Evolutionary conservation across 2,329 filamentous ascomycete species (phyloP).

Genomic region (Fusarium secorum): DNA sequence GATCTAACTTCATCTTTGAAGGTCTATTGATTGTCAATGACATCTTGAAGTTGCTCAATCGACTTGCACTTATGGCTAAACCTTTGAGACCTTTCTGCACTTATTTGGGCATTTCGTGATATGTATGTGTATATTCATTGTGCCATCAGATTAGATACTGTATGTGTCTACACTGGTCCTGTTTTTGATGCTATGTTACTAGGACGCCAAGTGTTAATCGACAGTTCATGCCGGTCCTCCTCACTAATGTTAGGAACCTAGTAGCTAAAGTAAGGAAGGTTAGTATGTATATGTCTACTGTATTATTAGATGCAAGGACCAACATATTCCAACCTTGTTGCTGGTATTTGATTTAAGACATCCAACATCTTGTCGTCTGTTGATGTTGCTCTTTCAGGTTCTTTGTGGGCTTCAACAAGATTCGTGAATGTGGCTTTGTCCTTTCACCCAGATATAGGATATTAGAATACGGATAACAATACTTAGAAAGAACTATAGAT

Average conservation of each 20-base stretch:
- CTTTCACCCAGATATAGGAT: neutral
- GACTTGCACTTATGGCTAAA: neutral
- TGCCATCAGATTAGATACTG: neutral
- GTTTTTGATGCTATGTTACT: neutral
- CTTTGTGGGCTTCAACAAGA: neutral
- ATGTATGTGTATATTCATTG: fast-evolving
- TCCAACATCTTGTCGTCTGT: neutral
- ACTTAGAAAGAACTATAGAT: neutral
- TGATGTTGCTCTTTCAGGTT: neutral
- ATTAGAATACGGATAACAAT: neutral
- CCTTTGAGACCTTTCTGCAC: neutral
- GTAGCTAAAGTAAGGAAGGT: neutral
- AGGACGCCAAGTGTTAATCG: neutral
- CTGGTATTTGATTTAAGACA: neutral
- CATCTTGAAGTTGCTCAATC: neutral
- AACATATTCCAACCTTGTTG: neutral
- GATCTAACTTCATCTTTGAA: neutral
- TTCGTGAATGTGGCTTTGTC: neutral
- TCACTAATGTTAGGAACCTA: neutral
- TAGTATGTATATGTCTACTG: too few species aligned
- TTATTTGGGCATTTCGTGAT: neutral
- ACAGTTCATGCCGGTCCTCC: fast-evolving
- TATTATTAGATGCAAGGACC: too few species aligned
- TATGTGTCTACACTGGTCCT: neutral
- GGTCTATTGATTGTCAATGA: neutral